phyloP scores from a whole-genome alignment of 2,329 filamentous ascomycete genomes.

The Gnomoniopsis sp. region DNA sequence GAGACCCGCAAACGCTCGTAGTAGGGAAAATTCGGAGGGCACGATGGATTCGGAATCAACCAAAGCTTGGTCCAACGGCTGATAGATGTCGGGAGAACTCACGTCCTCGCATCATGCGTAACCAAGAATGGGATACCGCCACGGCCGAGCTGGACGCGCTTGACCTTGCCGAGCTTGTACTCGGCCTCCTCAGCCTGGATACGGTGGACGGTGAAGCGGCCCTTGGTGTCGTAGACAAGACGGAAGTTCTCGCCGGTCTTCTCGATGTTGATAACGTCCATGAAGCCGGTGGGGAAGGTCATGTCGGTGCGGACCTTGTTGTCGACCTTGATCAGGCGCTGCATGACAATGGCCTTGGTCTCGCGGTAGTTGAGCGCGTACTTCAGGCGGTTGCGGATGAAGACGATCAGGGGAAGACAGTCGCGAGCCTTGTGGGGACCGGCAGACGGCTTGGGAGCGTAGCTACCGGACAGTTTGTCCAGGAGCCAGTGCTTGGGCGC shows the following conservation, averaged over 20 bases:
- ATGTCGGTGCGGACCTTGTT: conserved; percentile 98
- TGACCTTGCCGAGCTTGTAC: conserved; percentile 99
- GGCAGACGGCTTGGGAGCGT: conserved; percentile 66
- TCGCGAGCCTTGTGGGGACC: conserved; percentile 99
- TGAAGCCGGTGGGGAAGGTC: conserved; percentile 97
- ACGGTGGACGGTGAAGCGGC: conserved; percentile 99
- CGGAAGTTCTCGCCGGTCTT: conserved; percentile 99
- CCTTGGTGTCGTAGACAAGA: conserved; percentile 99
- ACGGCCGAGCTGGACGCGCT: conserved; percentile 98
- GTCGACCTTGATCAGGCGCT: conserved; percentile 99
- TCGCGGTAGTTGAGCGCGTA: conserved; percentile 99
- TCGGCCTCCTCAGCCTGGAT: conserved; percentile 98
- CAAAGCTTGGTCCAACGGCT: conserved; percentile 99
- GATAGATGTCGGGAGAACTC: conserved; percentile 98
- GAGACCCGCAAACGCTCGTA: neutral
- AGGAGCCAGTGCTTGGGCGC: conserved; percentile 99
- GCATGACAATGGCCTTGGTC: conserved; percentile 97
- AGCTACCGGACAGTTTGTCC: conserved; percentile 97
- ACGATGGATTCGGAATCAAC: conserved; percentile 56
- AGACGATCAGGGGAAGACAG: conserved; percentile 98
- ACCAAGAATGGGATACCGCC: conserved; percentile 99
- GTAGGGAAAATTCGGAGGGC: neutral
- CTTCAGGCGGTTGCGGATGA: conserved; percentile 96
- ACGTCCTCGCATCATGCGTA: conserved; percentile 99
- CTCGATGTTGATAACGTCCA: conserved; percentile 99